Evolutionary conservation across 257 asterid species (phyloP).

Genomic region (Lycium ferocissimum): DNA sequence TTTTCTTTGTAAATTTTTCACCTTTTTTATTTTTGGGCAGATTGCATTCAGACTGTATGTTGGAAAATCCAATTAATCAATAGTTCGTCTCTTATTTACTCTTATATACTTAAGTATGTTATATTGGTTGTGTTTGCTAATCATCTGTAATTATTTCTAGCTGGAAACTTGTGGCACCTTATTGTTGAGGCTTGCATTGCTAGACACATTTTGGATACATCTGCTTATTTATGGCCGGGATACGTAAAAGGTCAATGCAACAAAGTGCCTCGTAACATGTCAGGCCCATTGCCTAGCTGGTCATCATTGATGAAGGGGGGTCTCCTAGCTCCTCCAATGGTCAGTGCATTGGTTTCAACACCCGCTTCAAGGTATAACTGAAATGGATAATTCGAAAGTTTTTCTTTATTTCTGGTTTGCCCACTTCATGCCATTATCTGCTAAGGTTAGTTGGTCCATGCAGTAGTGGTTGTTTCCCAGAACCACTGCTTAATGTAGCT

Average conservation of each 20-base stretch:
- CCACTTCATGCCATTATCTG: conserved; percentile 3
- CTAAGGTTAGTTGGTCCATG: conserved; percentile 6
- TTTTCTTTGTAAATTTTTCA: background rate
- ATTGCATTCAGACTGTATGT: background rate
- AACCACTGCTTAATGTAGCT: background rate
- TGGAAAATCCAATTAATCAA: background rate
- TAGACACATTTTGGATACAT: conserved; percentile 85
- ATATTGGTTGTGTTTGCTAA: conserved; percentile 25
- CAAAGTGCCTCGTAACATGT: conserved; percentile 76
- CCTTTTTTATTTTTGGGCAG: background rate
- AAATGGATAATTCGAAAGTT: conserved; percentile 30
- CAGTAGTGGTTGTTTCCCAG: conserved; percentile 14
- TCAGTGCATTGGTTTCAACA: conserved; percentile 77
- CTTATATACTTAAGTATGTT: conserved; percentile 21
- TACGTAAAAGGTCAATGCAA: conserved; percentile 81
- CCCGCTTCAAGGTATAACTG: conserved; percentile 89
- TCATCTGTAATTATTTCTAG: conserved; percentile 52
- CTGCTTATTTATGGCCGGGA: conserved; percentile 97
- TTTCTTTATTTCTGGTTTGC: conserved; percentile 5
- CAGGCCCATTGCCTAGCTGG: conserved; percentile 87
- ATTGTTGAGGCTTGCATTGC: conserved; percentile 99
- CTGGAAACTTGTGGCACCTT: conserved; percentile 88
- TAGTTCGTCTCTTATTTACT: conserved; percentile 9
- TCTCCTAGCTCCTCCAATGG: conserved; percentile 75
- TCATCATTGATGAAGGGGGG: conserved; percentile 85